Base-by-base conservation (phyloP, 352 stramenopile genomes). In the Phytophthora fragariae region DNA sequence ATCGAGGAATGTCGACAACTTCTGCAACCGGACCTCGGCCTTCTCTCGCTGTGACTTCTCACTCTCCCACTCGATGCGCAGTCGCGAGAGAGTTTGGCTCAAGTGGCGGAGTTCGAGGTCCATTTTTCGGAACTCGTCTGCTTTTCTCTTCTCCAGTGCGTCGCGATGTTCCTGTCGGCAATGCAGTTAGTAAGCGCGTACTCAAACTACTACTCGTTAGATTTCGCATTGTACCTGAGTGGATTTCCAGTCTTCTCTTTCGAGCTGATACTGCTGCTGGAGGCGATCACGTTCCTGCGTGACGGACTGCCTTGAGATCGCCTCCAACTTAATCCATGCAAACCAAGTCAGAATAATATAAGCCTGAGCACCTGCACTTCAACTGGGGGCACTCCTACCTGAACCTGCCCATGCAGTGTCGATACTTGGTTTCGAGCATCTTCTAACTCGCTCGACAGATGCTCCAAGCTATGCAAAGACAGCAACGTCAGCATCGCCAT, bases 21-120 rank as follows among this genome's bases (percentile, higher is more conserved):
- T 77, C 8, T 83, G 67, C 31, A 80, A 29, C 29, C 73, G 74
- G 0, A 33, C 50, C 24, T 91, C 85, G 0, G 78, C 70, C 60
- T 86, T 87, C 57, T 82, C 83, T 0, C 81, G 80, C 31, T 82
- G 70, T 2, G 44, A 44, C n/a, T 81, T 80, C 29, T 92, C 85
- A 7, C 60, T 81, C 9, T 91, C 82, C 41, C 77, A 80, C 39
- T 92, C 85, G 1, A 77, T 72, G 0, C 83, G 82, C 24, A 90
- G 33, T 9, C 82, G 73, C 21, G 71, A 79, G 2, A 86, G 65
- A 5, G 64, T 58, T 55, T 89, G 85, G 1, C 72, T 80, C 11
- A 85, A 57, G 56, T 88, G 82, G 1, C 81, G 76, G 17, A 90
- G 29, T 41, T 92, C 83, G 6, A 89, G 54, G 47, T 91, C 85